phyloP scores from a whole-genome alignment of 1,139 yeast species.

The Candida pseudocylindracea region DNA sequence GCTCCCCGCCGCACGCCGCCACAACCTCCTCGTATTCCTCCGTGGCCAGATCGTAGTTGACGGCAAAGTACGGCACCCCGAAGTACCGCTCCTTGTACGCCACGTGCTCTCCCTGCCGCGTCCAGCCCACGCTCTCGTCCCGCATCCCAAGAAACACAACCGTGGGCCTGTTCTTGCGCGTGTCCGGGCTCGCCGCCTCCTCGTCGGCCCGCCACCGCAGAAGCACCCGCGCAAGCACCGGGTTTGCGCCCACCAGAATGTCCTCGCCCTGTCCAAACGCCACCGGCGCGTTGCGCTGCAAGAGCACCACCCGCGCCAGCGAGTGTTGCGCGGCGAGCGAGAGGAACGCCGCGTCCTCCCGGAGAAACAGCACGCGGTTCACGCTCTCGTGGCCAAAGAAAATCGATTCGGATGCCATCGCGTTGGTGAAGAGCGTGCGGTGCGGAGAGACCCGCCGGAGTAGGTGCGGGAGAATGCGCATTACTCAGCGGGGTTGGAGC shows the following conservation, averaged over 20 bases:
- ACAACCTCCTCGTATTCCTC: conserved; percentile 6
- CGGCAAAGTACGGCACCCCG: conserved; percentile 62
- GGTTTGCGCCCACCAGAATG: conserved; percentile 2
- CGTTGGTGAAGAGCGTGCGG: no score
- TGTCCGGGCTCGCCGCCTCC: conserved; percentile 11
- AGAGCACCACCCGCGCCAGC: conserved; percentile 34
- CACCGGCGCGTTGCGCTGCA: conserved; percentile 14
- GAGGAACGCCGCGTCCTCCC: conserved; percentile 45
- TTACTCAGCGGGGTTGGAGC: no score
- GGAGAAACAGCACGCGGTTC: conserved; percentile 60
- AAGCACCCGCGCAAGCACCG: conserved; percentile 2
- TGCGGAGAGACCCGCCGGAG: no score
- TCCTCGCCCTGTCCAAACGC: conserved; percentile 4
- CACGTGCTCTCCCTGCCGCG: conserved; percentile 10
- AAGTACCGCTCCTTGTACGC: conserved; percentile 19
- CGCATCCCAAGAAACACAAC: conserved; percentile 49
- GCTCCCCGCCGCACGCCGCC: conserved; percentile 2
- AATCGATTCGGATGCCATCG: background rate
- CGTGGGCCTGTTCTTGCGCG: conserved; percentile 17
- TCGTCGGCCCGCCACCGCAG: conserved; percentile 9
- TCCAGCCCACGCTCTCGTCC: conserved; percentile 23
- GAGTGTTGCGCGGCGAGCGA: conserved; percentile 24
- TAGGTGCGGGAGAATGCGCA: no score
- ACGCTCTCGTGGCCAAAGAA: conserved; percentile 32
- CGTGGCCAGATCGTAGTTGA: conserved; percentile 27